Conservation (phyloP, 148 eudicot genomes). For the Drosera capensis region DNA sequence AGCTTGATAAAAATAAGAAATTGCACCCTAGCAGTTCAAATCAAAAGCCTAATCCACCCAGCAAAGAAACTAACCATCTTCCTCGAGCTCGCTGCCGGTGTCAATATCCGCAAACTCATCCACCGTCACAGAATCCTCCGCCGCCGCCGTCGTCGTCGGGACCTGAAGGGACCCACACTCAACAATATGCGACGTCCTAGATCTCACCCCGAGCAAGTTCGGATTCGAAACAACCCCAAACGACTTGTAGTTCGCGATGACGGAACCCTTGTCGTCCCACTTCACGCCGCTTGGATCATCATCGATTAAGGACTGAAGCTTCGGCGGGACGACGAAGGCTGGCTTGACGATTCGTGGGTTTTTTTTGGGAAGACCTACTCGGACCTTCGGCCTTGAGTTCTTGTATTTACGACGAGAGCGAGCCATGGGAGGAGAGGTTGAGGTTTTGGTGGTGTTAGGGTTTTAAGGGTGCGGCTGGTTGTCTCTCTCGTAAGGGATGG, state of each 20-base stretch:
- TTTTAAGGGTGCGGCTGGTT: too few relatives aligned
- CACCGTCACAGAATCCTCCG: constrained; percentile 9
- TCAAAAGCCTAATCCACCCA: too few relatives aligned
- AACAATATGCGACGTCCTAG: constrained; percentile 55
- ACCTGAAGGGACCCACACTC: constrained; percentile 59
- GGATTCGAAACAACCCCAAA: constrained; percentile 89
- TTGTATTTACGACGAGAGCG: constrained; percentile 80
- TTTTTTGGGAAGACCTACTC: constrained; percentile 63
- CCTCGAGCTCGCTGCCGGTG: constrained; percentile 82
- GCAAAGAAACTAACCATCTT: constrained; percentile 50
- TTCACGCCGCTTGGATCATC: constrained; percentile 39
- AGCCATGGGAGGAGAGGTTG: too few relatives aligned
- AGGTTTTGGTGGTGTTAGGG: too few relatives aligned
- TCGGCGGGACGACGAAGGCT: constrained; percentile 68
- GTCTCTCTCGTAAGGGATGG: too few relatives aligned
- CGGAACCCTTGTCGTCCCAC: constrained; percentile 78
- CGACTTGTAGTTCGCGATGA: constrained; percentile 65
- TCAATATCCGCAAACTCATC: constrained; percentile 49
- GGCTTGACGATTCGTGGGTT: constrained; percentile 66
- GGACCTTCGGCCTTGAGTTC: constrained; percentile 52
- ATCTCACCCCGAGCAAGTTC: constrained; percentile 49
- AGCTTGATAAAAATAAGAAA: too few relatives aligned
- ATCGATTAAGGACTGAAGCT: constrained; percentile 44
- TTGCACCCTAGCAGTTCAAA: too few relatives aligned
- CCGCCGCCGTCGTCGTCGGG: constrained; percentile 21